These are phyloP conservation scores for Cucumis hystrix DNA, from an alignment of 306 rosid genomes.

Conservation along the genomic window DNA sequence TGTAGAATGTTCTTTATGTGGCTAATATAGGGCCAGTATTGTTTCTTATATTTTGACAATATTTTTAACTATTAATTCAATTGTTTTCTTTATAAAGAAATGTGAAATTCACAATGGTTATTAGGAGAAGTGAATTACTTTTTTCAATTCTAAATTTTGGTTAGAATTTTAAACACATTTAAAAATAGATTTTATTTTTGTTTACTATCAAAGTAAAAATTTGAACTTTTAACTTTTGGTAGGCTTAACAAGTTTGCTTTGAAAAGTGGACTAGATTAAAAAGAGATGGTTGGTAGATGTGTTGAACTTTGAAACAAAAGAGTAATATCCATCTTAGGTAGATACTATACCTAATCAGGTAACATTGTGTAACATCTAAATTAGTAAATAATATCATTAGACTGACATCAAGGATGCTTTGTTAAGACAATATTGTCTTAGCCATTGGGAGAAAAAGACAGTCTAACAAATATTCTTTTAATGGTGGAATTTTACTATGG, in stretches of 20 bases:
- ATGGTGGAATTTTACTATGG: not conserved
- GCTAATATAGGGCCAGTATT: too few species aligned
- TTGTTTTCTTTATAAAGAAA: too few species aligned
- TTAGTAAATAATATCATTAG: not conserved
- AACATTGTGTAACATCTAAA: not conserved
- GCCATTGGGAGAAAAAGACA: not conserved
- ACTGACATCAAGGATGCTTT: not conserved
- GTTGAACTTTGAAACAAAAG: not conserved
- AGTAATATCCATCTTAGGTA: not conserved
- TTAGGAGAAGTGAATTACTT: too few species aligned
- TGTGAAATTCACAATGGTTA: too few species aligned
- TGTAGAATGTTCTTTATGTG: not conserved
- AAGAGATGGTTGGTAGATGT: not conserved
- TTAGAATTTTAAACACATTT: too few species aligned
- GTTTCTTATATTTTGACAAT: too few species aligned
- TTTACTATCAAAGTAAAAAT: too few species aligned
- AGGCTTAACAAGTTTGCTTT: not conserved
- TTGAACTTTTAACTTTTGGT: not conserved
- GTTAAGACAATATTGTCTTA: constrained; percentile 3
- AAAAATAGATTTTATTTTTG: too few species aligned
- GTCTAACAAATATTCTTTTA: not conserved
- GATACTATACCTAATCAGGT: not conserved
- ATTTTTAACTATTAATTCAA: too few species aligned
- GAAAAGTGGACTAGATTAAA: not conserved
- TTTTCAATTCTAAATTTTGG: too few species aligned